A percentile compares a stretch with the other conserved stretches of the same genome.
Conservation (phyloP, 352 stramenopile genomes). For the Pythium volutum region DNA sequence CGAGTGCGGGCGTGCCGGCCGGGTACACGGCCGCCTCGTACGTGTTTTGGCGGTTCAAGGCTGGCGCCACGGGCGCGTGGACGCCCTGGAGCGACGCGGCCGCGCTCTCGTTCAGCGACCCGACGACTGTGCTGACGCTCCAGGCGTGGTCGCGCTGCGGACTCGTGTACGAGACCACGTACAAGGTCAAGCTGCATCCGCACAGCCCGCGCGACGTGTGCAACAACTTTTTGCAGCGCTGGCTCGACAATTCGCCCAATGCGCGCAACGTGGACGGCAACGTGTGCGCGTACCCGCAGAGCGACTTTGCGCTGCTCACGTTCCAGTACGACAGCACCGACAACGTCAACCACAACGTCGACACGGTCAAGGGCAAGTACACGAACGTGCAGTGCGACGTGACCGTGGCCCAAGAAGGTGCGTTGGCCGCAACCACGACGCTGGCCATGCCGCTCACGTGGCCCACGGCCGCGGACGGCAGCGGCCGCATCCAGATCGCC, state of each 20-base stretch:
- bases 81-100: no score
- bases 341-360: slow-evolving; percentile 24
- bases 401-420: background rate
- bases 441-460: background rate
- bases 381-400: background rate
- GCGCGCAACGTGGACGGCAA: slow-evolving; percentile 27
- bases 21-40: no score
- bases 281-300: slow-evolving; percentile 54
- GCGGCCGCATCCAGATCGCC: slow-evolving; percentile 32
- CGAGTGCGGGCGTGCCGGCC: no score
- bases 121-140: no score
- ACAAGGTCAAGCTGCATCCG: slow-evolving; percentile 54
- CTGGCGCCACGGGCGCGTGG: no score
- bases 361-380: slow-evolving; percentile 20
- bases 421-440: background rate
- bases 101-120: no score
- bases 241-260: slow-evolving; percentile 37
- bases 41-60: no score
- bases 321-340: slow-evolving; percentile 49
- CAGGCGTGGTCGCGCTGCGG: slow-evolving; percentile 64
- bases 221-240: slow-evolving; percentile 22
- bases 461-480: no score
- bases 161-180: slow-evolving; percentile 36
- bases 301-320: slow-evolving; percentile 63
- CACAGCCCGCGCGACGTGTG: slow-evolving; percentile 23